Evolutionary conservation across 1,139 yeast genomes (phyloP).

Genomic region (Saccharomyces hybrid): DNA sequence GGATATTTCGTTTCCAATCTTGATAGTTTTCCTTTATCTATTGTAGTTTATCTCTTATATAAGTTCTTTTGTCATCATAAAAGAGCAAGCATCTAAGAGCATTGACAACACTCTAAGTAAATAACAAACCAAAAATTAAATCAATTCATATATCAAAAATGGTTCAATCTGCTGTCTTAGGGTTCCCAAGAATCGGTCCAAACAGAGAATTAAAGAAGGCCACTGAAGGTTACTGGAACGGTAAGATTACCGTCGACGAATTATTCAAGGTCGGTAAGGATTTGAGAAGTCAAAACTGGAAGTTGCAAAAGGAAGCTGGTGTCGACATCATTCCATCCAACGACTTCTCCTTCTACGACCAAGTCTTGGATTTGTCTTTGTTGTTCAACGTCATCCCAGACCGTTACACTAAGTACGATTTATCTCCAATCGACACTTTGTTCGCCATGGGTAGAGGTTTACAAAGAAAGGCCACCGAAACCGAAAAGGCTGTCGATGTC

Average conservation of each 20-base stretch:
- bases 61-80: neutral
- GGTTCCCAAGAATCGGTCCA: constrained; percentile 99
- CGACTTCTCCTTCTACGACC: constrained; percentile 97
- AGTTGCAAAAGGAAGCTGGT: constrained; percentile 94
- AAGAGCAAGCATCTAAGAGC: neutral
- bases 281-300: constrained; percentile 95
- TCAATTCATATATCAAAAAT: constrained; percentile 35
- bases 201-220: constrained; percentile 98
- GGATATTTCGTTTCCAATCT: neutral
- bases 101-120: neutral
- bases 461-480: constrained; percentile 90
- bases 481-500: constrained; percentile 87
- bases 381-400: constrained; percentile 95
- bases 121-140: neutral
- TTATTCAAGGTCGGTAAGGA: constrained; percentile 89
- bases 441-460: constrained; percentile 99
- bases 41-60: neutral
- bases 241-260: constrained; percentile 82
- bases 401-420: constrained; percentile 87
- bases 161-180: constrained; percentile 96
- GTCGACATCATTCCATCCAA: constrained; percentile 95
- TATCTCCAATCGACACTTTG: constrained; percentile 83
- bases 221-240: constrained; percentile 98
- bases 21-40: neutral
- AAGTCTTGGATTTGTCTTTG: constrained; percentile 85